Percentiles rank a stretch among this genome's conserved stretches.
Conservation (phyloP, 768 basidiomycete species). For the Leucogyrophana mollusca region DNA sequence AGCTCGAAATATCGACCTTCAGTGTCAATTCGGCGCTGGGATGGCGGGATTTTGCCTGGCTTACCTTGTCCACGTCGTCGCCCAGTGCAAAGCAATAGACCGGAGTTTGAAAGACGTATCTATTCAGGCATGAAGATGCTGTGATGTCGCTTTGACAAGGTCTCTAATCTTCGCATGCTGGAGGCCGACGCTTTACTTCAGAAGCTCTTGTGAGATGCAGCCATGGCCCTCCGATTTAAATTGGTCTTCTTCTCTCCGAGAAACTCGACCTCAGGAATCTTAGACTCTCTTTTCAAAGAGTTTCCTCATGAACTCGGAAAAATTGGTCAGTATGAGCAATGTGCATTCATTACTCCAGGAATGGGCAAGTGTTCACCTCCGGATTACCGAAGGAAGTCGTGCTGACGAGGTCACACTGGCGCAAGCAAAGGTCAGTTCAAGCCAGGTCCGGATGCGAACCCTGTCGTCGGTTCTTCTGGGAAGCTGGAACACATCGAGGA, state of each 20-base stretch:
- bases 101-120: too few species aligned
- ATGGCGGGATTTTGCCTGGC: too few species aligned
- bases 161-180: too few species aligned
- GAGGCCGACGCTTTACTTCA: too few species aligned
- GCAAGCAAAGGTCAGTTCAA: constrained; percentile 47
- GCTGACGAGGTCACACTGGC: neutral
- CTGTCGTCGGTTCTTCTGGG: constrained; percentile 42
- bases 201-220: too few species aligned
- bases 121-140: too few species aligned
- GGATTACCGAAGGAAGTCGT: neutral
- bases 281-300: constrained; percentile 46
- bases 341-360: constrained; percentile 55
- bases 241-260: constrained; percentile 53
- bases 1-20: too few species aligned
- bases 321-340: constrained; percentile 51
- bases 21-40: too few species aligned
- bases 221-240: constrained; percentile 36
- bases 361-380: constrained; percentile 37
- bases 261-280: constrained; percentile 36
- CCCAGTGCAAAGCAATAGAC: too few species aligned
- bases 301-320: constrained; percentile 47
- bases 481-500: constrained; percentile 50
- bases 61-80: too few species aligned
- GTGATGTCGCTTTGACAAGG: too few species aligned
- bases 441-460: constrained; percentile 40